phyloP scores from a whole-genome alignment of 805 yeast species.

The Wickerhamomyces hampshirensis region DNA sequence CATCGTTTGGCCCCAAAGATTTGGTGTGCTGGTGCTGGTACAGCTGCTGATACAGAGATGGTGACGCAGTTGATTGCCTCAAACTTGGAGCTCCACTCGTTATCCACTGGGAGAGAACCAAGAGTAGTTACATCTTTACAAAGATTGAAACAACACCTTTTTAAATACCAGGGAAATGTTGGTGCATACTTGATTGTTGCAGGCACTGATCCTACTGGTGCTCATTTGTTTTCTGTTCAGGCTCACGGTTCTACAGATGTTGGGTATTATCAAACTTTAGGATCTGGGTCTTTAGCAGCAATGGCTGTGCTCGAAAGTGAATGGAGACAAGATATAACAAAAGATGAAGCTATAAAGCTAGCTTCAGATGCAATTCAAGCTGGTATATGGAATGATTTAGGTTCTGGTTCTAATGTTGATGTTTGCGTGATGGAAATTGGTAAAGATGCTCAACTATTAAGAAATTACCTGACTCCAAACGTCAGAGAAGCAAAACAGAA shows the following conservation, averaged over 20 bases:
- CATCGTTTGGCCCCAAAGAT: slow-evolving; percentile 86
- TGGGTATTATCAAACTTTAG: slow-evolving; percentile 87
- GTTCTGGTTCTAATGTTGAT: slow-evolving; percentile 98
- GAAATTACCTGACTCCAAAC: slow-evolving; percentile 91
- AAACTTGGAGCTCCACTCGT: slow-evolving; percentile 83
- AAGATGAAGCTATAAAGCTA: slow-evolving; percentile 86
- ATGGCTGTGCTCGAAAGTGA: slow-evolving; percentile 93
- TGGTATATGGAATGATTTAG: slow-evolving; percentile 98
- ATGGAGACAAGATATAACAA: slow-evolving; percentile 75
- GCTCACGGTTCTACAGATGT: slow-evolving; percentile 98
- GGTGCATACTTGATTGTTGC: slow-evolving; percentile 99
- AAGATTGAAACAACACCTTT: slow-evolving; percentile 89
- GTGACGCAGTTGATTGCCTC: slow-evolving; percentile 92
- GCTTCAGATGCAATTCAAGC: slow-evolving; percentile 93
- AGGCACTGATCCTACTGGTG: slow-evolving; percentile 95
- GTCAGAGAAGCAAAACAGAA: slow-evolving; percentile 76
- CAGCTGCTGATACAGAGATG: slow-evolving; percentile 99
- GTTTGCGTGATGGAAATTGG: slow-evolving; percentile 95
- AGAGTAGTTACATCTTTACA: slow-evolving; percentile 92
- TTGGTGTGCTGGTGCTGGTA: slow-evolving; percentile 99
- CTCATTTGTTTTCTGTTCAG: slow-evolving; percentile 86
- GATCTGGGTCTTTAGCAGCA: slow-evolving; percentile 97
- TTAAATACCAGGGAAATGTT: slow-evolving; percentile 94
- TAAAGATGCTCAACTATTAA: slow-evolving; percentile 75
- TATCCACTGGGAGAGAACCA: slow-evolving; percentile 81